phyloP scores from a whole-genome alignment of 306 rosid species.

The Trichosanthes truncata region DNA sequence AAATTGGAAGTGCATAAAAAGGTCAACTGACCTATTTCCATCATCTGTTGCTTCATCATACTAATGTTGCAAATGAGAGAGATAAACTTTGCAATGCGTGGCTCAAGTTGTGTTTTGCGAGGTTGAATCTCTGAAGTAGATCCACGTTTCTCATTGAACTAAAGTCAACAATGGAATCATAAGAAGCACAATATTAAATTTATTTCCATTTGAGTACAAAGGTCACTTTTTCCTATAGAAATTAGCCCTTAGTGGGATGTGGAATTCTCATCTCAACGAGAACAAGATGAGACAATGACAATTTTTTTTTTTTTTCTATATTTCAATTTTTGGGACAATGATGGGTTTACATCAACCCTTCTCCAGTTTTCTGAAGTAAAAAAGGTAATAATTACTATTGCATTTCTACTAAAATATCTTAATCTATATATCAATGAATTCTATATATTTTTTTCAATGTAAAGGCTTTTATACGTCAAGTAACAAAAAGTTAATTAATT shows the following conservation, averaged over 20 bases:
- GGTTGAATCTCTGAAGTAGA: constrained; percentile 43
- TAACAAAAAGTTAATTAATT: background rate
- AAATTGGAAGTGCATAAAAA: background rate
- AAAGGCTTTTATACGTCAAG: background rate
- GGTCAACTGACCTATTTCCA: constrained; percentile 83
- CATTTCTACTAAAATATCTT: background rate
- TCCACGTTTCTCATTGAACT: constrained; percentile 37
- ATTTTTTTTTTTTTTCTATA: background rate
- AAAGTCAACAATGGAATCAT: constrained; percentile 22
- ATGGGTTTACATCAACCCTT: background rate
- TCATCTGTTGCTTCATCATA: constrained; percentile 99
- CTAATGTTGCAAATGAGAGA: constrained; percentile 81
- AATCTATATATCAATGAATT: background rate
- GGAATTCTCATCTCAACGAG: background rate
- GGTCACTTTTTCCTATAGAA: background rate
- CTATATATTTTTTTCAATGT: background rate
- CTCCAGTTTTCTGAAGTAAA: background rate
- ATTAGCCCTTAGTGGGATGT: background rate
- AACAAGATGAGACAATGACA: background rate
- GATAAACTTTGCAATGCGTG: constrained; percentile 61
- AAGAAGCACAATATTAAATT: constrained; percentile 9
- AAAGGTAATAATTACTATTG: background rate
- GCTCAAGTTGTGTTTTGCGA: constrained; percentile 58
- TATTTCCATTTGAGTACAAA: background rate
- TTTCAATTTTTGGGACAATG: background rate